Conservation (phyloP, 495 filamentous ascomycete genomes). For the Hyaloscypha finlandica region DNA sequence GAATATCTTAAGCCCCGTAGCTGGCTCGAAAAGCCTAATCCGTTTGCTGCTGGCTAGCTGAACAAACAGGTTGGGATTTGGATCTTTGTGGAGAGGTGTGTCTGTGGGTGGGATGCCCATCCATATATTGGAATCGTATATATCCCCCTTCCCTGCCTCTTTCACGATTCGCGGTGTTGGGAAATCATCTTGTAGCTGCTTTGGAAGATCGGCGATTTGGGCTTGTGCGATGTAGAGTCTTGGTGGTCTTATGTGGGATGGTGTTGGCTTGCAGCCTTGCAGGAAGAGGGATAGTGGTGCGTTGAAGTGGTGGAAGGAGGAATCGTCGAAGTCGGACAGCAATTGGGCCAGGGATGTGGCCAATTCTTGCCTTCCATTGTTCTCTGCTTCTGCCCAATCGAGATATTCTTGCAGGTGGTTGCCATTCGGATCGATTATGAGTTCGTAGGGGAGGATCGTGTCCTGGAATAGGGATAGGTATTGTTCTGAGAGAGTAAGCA, state of each 20-base stretch:
- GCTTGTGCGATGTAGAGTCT: constrained; percentile 84
- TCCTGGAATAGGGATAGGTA: constrained; percentile 27
- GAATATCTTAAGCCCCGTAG: constrained; percentile 62
- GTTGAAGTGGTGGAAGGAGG: constrained; percentile 26
- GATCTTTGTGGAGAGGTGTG: constrained; percentile 88
- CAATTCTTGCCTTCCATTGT: not conserved
- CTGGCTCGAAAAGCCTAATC: constrained; percentile 68
- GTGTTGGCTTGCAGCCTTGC: not conserved
- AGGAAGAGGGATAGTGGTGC: constrained; percentile 29
- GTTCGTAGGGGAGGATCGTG: constrained; percentile 32
- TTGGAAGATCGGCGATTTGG: constrained; percentile 65
- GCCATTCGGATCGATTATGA: constrained; percentile 9
- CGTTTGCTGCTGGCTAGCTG: constrained; percentile 76
- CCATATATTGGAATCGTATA: constrained; percentile 88
- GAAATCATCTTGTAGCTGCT: constrained; percentile 60
- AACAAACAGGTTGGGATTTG: constrained; percentile 91
- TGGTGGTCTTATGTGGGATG: not conserved
- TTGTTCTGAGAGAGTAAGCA: not conserved
- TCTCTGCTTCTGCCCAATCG: not conserved
- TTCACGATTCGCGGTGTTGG: constrained; percentile 66
- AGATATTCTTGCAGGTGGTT: not conserved
- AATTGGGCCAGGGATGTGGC: not conserved
- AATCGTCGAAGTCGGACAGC: not conserved
- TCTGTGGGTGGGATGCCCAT: constrained; percentile 81
- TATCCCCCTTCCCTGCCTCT: constrained; percentile 64